Base-by-base conservation (phyloP, 441 rosid species). In the Erysimum pusillum region DNA sequence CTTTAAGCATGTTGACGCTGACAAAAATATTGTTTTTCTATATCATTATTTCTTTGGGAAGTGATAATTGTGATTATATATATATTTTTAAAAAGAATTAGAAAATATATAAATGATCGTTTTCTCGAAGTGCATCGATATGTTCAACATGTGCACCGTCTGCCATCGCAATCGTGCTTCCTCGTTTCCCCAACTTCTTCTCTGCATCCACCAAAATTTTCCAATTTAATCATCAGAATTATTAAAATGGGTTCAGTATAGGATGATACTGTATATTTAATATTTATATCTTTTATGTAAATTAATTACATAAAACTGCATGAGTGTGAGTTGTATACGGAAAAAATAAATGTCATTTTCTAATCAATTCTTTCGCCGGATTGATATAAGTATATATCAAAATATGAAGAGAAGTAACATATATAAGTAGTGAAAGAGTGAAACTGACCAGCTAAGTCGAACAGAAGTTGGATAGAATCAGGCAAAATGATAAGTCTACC, bases 111-210 rank as follows among this genome's bases (percentile, higher is more conserved):
- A 93, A 78, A 75, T 84, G 95, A 63, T 90, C 98, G 31, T 90
- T 84, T 66, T 96, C 97, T 84, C 97, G 83, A 67, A 88, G 70
- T 63, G 85, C 92, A 85, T 77, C 80, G 39, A 93, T 53, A 28
- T 95, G 95, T 85, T 93, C 98, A 73, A 93, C 97, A 77, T 82
- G 75, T 39, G 92, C 85, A 38, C 98, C 98, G 79, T 93, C 89
- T 63, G 83, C 86, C 95, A 90, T 84, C 42, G 85, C 85, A 77
- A 91, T 86, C 72, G 74, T 85, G 83, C 82, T 87, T 79, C 93
- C 97, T 83, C 84, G 81, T 81, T 82, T 87, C 81, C 89, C 87
- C 35, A 93, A 86, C 84, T 90, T 91, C 76, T 76, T 87, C 84
- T 89, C 98, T 89, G 87, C 84, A 79, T 67, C 67, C 84, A 75